Evolutionary conservation across 176 grass and related monocot genomes (phyloP), one percentile per base, ranked within the genome.

Genomic region (Avena eriantha): DNA sequence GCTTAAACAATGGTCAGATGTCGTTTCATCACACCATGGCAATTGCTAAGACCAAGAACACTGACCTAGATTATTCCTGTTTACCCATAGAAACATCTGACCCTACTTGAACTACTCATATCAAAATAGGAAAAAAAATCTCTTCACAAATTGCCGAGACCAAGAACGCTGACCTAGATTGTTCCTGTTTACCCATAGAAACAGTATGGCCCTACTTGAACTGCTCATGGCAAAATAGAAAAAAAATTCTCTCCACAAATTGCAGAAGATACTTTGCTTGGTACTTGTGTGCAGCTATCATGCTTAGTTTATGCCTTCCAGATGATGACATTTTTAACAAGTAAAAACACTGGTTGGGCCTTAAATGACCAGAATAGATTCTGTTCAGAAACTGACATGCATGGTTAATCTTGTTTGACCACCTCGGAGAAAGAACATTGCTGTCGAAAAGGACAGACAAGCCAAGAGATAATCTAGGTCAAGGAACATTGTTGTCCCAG

Each of bases 341-440:
- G 9, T 56, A 83, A 83, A 83, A 73, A 46, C 63, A 82, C 29
- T 83, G 73, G 76, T 83, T 83, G 55, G 56, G 75, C 79, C 23
- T 66, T 91, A 82, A 91, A 91, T 91, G 86, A 16, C 14, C 70
- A 15, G 24, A 26, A 53, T 73, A 78, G 69, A 82, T 82, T 82
- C 53, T 51, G 33, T 79, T n/a, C 23, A 59, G 61, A 82, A 87
- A 84, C 85, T 41, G 82, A 65, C 53, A 82, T 7, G 43, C 39
- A 41, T 7, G 70, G 88, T n/a, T 88, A 46, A 75, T 86, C 90
- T 91, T 82, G 86, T 91, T 91, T 91, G 86, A 91, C 90, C 77
- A 77, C 70, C 78, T 88, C 81, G 90, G 88, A 91, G 71, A 47
- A 34, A 18, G 74, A 55, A 77, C 24, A 57, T 35, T 49, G 13